Evolutionary conservation across 306 rosid species (phyloP), one percentile per base, ranked within the genome.

Genomic region (Lablab purpureus): DNA sequence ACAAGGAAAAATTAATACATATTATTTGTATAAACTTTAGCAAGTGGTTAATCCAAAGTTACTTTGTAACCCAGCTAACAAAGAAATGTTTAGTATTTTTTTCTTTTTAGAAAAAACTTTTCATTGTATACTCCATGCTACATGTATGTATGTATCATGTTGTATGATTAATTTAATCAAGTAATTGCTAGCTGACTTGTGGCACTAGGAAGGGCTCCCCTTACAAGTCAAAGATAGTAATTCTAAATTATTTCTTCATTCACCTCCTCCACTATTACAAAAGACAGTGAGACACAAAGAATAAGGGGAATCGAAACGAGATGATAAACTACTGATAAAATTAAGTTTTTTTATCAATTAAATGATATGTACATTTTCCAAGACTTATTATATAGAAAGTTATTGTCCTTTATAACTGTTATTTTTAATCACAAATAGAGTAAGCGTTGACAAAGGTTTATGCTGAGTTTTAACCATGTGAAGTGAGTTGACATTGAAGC

Each of bases 41-140:
- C n/a, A n/a, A 30, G 18, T 36, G 30, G 30, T 18, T 28, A 37
- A 66, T 18, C 30, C 4, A n/a, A 66, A 56, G 18, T 37, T 52
- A 73, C 40, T 25, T 55, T 55, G 67, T 40, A 74, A 76, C 32
- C 37, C 50, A 76, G 73, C 73, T 47, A 47, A 50, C 17, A 5
- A 25, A 45, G 0, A 12, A 18, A 32, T 52, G 1, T 11, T 21
- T 37, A 19, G 32, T 72, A 34, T 54, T 17, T 22, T 67, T 43
- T 22, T 5, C 4, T n/a, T 2, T 0, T 2, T 5, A 2, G 49
- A 49, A 25, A 27, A 1, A 4, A 1, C 11, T 32, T 28, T 49
- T 70, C 2, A 30, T 47, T 70, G 2, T 34, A 5, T 65, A 0
- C 30, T 17, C n/a, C n/a, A 27, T 18, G 50, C 25, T 56, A 12